Evolutionary conservation across 495 filamentous ascomycete genomes (phyloP).

Genomic region (Penicillium canariense): DNA sequence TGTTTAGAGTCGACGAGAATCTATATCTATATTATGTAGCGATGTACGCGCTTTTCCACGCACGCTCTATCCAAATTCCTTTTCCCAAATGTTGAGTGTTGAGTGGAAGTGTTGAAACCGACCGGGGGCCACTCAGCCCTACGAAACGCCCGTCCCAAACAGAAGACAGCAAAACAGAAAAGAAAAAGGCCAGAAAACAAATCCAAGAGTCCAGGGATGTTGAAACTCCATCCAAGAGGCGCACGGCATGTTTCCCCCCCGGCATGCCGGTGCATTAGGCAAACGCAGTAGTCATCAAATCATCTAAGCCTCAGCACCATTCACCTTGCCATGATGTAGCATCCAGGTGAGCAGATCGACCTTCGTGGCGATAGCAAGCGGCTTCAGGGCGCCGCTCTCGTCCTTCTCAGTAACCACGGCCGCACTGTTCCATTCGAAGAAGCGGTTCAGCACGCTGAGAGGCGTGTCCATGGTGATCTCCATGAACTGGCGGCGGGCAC

Average conservation of each 20-base stretch:
- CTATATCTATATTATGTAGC: conserved; percentile 12
- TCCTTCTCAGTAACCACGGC: conserved; percentile 83
- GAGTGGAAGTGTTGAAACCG: conserved; percentile 27
- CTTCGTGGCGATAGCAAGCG: conserved; percentile 91
- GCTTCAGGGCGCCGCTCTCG: conserved; percentile 61
- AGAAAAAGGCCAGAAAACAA: conserved; percentile 8
- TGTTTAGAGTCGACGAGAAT: neutral
- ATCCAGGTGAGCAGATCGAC: conserved; percentile 93
- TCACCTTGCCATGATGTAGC: conserved; percentile 62
- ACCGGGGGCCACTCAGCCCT: conserved; percentile 5
- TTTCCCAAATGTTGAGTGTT: conserved; percentile 4
- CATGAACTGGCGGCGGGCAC: conserved; percentile 67
- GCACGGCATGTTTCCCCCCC: neutral
- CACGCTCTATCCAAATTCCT: conserved; percentile 14
- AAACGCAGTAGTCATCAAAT: neutral
- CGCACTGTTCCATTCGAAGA: conserved; percentile 97
- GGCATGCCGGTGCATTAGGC: conserved; percentile 8
- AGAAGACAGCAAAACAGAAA: neutral
- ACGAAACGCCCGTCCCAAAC: conserved; percentile 18
- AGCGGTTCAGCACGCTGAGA: conserved; percentile 75
- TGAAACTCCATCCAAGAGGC: conserved; percentile 22
- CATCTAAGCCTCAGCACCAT: conserved; percentile 18
- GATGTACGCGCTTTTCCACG: neutral
- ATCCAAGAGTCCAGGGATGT: conserved; percentile 18
- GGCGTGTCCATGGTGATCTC: conserved; percentile 92